phyloP scores from a whole-genome alignment of 2,329 filamentous ascomycete species.

The Dryadomyces quercus-mongolicae region DNA sequence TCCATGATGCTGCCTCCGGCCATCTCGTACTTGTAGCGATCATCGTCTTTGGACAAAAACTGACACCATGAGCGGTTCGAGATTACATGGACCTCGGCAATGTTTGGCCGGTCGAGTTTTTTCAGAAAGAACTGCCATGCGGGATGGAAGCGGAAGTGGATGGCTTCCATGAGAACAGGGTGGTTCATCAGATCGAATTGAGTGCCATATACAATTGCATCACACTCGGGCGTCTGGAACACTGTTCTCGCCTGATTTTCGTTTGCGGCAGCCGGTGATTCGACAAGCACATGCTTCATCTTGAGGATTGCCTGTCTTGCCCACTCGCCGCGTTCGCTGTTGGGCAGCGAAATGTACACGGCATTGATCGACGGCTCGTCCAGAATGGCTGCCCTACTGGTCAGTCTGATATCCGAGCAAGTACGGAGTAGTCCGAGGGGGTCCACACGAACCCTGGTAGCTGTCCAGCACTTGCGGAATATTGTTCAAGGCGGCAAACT shows the following conservation, averaged over 20 bases:
- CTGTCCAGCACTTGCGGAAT: constrained; percentile 35
- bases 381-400: not conserved
- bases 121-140: constrained; percentile 29
- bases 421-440: too few species aligned
- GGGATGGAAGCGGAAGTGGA: constrained; percentile 39
- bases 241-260: constrained; percentile 28
- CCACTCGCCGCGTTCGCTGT: constrained; percentile 32
- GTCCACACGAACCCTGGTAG: constrained; percentile 31
- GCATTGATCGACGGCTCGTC: constrained; percentile 29
- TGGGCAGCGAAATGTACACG: constrained; percentile 38
- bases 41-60: constrained; percentile 22
- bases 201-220: not conserved
- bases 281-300: constrained; percentile 43
- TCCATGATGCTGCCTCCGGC: constrained; percentile 20
- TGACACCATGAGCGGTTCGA: not conserved
- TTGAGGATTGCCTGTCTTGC: constrained; percentile 31
- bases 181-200: constrained; percentile 14
- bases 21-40: constrained; percentile 16
- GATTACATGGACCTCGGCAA: constrained; percentile 20
- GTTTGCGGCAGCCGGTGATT: constrained; percentile 39
- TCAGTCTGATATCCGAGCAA: not conserved
- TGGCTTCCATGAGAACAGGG: constrained; percentile 38
- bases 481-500: constrained; percentile 36
- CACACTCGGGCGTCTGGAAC: constrained; percentile 21
- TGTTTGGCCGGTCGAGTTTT: constrained; percentile 23